Evolutionary conservation across 257 asterid genomes (phyloP).

Genomic region (Solanum infundibuliforme): DNA sequence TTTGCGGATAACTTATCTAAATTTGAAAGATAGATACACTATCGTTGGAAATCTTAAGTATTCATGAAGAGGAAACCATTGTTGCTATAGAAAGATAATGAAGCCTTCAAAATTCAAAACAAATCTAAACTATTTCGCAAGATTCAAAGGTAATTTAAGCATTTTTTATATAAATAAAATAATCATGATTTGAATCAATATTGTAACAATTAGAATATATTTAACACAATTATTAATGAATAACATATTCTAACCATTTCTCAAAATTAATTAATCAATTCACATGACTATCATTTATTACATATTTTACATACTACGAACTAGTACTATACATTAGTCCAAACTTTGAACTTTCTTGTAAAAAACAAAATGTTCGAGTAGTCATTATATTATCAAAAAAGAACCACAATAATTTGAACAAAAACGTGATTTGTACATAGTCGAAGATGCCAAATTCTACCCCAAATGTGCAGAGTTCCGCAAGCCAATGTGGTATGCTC

Average conservation of each 20-base stretch:
- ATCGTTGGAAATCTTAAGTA: too few relatives aligned
- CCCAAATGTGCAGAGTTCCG: too few relatives aligned
- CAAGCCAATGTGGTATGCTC: too few relatives aligned
- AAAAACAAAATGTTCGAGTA: neutral
- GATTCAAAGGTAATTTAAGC: too few relatives aligned
- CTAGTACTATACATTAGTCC: neutral
- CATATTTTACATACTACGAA: neutral
- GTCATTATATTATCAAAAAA: neutral
- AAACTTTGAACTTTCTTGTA: neutral
- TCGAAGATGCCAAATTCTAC: too few relatives aligned
- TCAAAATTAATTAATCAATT: neutral
- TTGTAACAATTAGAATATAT: too few relatives aligned
- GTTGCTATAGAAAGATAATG: neutral
- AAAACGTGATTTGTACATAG: too few relatives aligned
- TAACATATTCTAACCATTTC: neutral
- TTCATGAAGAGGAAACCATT: neutral
- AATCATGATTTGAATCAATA: too few relatives aligned
- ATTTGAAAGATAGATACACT: too few relatives aligned
- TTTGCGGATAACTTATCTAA: too few relatives aligned
- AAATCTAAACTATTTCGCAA: neutral
- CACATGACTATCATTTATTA: neutral
- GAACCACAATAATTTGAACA: neutral
- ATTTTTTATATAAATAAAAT: too few relatives aligned
- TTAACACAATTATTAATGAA: neutral
- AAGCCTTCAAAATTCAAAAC: neutral